Conservation (phyloP, 2,329 filamentous ascomycete genomes). For the Botrytis galanthina region DNA sequence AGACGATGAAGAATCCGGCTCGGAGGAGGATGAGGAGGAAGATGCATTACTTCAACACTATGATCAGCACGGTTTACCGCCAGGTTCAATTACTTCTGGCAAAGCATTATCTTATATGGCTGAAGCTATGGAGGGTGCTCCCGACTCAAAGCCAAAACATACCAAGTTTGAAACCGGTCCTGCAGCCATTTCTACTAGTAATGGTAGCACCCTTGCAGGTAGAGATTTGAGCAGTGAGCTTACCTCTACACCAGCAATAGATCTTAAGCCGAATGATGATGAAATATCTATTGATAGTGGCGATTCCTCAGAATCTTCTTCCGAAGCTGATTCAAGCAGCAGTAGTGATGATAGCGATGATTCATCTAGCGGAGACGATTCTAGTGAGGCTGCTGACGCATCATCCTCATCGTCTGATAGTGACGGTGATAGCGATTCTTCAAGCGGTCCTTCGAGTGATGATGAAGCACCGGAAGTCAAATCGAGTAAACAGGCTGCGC, state of each 20-base stretch:
- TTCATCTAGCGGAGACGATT: slow-evolving; percentile 23
- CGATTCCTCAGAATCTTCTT: slow-evolving; percentile 16
- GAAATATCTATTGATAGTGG: slow-evolving; percentile 21
- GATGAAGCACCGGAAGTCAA: slow-evolving; percentile 43
- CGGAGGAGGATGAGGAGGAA: slow-evolving; percentile 38
- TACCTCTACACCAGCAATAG: slow-evolving; percentile 33
- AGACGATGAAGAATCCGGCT: slow-evolving; percentile 25
- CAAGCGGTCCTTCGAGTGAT: slow-evolving; percentile 38
- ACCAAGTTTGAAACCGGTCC: slow-evolving; percentile 27
- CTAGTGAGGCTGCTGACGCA: slow-evolving; percentile 22
- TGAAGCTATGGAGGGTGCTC: slow-evolving; percentile 27
- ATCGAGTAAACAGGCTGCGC: slow-evolving; percentile 38
- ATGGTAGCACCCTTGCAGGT: slow-evolving; percentile 31
- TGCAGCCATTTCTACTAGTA: slow-evolving; percentile 29
- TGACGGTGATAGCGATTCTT: slow-evolving; percentile 29
- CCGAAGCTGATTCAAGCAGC: slow-evolving; percentile 23
- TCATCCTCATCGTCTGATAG: slow-evolving; percentile 23
- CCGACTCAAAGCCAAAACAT: slow-evolving; percentile 20
- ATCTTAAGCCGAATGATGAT: slow-evolving; percentile 34
- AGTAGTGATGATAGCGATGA: slow-evolving; percentile 22
- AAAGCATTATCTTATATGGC: slow-evolving; percentile 36
- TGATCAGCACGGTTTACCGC: slow-evolving; percentile 36
- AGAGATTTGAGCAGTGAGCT: slow-evolving; percentile 25
- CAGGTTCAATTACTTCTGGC: slow-evolving; percentile 36
- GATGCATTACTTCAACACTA: slow-evolving; percentile 38